Base-by-base conservation (phyloP, 192 early-diverging fungal species). In the Entophlyctis luteolus region DNA sequence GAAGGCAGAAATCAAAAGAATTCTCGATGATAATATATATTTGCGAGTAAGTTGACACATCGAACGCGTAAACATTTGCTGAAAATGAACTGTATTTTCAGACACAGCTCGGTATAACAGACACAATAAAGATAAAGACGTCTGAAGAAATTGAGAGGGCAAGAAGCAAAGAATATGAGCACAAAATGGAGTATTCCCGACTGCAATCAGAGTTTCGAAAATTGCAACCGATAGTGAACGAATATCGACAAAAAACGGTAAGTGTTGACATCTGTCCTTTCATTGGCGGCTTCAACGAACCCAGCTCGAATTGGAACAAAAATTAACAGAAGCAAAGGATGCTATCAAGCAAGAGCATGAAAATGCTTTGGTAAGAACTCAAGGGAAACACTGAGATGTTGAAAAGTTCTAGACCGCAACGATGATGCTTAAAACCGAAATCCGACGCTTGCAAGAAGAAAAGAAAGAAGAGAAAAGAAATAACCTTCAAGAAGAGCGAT, bases 61-160 rank as follows among this genome's bases (percentile, higher is more conserved):
- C n/a, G n/a, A n/a, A n/a, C n/a, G n/a, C n/a, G n/a, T n/a, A n/a
- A n/a, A n/a, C n/a, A n/a, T n/a, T n/a, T n/a, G n/a, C n/a, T n/a
- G n/a, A n/a, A n/a, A n/a, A n/a, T n/a, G n/a, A n/a, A n/a, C n/a
- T n/a, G n/a, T n/a, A n/a, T n/a, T n/a, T n/a, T 16, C 67, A 77
- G 67, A 83, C 81, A 3, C 71, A 77, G 59, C 59, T 83, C 32
- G 75, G 74, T 8, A 81, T 79, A 18, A 77, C 76, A 6, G 81
- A 81, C 10, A 71, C 76, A 32, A 73, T 81, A 27, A 69, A 71
- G 20, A 31, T 35, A 45, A 80, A 81, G 59, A 78, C 79, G 27
- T 57, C 31, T 28, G 37, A 38, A 20, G 75, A 74, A 42, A 63
- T 81, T n/a, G 59, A 56, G 20, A 59, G 49, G 32, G 59, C 67